Conservation (phyloP, 2,329 filamentous ascomycete genomes). For the Cercospora sp. region DNA sequence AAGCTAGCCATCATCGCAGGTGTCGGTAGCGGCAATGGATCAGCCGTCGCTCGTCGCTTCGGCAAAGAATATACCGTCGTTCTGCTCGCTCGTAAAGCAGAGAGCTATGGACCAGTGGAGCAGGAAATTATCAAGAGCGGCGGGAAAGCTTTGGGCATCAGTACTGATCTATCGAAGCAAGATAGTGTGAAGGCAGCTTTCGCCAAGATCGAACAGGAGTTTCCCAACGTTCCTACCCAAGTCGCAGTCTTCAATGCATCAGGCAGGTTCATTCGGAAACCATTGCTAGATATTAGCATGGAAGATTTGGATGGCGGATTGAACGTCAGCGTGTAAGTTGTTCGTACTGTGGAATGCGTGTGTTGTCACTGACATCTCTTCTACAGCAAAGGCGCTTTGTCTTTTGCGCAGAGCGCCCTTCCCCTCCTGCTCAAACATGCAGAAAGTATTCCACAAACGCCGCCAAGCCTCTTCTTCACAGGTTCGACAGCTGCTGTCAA, state of each 20-base stretch:
- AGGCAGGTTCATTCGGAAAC: constrained; percentile 57
- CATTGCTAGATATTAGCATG: constrained; percentile 60
- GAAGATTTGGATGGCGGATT: constrained; percentile 56
- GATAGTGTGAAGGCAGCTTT: constrained; percentile 60
- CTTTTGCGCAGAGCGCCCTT: constrained; percentile 70
- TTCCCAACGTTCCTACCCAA: constrained; percentile 46
- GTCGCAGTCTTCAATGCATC: constrained; percentile 72
- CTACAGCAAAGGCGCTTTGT: constrained; percentile 64
- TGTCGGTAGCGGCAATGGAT: constrained; percentile 68
- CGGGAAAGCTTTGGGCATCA: constrained; percentile 68
- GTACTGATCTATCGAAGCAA: constrained; percentile 60
- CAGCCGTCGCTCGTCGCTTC: constrained; percentile 60
- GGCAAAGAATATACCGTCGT: constrained; percentile 67
- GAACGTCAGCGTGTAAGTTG: constrained; percentile 50
- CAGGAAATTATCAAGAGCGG: constrained; percentile 65
- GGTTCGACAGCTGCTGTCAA: constrained; percentile 78
- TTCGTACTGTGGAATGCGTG: not conserved
- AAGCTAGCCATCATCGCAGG: constrained; percentile 70
- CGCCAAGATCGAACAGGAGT: constrained; percentile 58
- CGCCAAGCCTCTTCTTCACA: constrained; percentile 80
- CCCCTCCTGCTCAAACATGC: constrained; percentile 67
- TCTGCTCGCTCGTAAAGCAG: constrained; percentile 66
- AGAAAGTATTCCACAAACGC: constrained; percentile 53
- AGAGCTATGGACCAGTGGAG: constrained; percentile 65
- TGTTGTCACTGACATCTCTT: not conserved